Percentiles rank a stretch among this genome's conserved stretches.
phyloP scores from a whole-genome alignment of 768 basidiomycete genomes.

The Kondoa subrosea region DNA sequence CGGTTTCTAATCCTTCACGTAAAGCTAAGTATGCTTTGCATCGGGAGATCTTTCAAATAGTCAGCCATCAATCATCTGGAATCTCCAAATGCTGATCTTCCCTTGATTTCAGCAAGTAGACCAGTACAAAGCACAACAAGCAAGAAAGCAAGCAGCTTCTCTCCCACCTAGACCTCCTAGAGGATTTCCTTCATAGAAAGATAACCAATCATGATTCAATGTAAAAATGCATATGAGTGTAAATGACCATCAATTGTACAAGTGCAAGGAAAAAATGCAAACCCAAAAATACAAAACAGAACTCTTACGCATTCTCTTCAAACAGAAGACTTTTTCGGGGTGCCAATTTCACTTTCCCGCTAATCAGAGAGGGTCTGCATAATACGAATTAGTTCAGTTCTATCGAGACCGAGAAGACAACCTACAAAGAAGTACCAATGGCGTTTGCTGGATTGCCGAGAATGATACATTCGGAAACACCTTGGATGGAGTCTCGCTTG shows the following conservation, averaged over 20 bases:
- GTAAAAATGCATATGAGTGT: constrained; percentile 1
- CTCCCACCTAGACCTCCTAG: neutral
- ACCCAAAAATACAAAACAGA: neutral
- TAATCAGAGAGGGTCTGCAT: constrained; percentile 33
- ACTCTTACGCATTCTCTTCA: constrained; percentile 23
- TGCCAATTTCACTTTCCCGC: constrained; percentile 31
- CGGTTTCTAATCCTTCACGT: neutral
- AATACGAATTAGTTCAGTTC: constrained; percentile 5
- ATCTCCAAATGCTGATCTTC: constrained; percentile 15
- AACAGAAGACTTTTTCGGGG: constrained; percentile 32
- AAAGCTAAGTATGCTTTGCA: neutral
- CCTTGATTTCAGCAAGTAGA: constrained; percentile 7
- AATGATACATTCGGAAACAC: constrained; percentile 98
- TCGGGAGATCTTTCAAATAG: neutral
- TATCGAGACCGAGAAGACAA: constrained; percentile 25
- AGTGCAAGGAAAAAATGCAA: neutral
- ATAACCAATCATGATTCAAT: neutral
- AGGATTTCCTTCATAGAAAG: neutral
- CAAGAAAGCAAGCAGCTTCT: neutral
- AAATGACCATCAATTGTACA: neutral
- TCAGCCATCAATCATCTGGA: neutral
- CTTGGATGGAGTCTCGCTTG: constrained; percentile 83
- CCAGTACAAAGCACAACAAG: constrained; percentile 2
- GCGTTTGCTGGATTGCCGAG: constrained; percentile 37
- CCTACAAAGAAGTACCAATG: constrained; percentile 27